Evolutionary conservation across 2,329 filamentous ascomycete genomes (phyloP), one percentile per base, ranked within the genome.

Genomic region (Ilyonectria robusta): DNA sequence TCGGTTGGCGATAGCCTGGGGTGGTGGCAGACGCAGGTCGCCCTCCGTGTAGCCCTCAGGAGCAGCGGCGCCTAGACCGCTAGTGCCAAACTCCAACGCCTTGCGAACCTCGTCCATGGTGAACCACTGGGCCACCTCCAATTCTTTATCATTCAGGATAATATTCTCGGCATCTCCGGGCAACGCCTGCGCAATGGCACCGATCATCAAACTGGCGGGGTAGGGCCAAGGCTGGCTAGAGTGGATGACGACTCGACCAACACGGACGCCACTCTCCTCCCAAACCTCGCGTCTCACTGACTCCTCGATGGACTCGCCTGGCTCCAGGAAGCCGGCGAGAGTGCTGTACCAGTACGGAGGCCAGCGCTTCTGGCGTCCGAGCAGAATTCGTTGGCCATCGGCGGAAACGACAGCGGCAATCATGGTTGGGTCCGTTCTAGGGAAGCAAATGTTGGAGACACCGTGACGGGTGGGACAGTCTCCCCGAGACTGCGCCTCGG

Each of bases 81-180:
- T 92, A 1, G 89, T 72, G 0, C 93, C 92, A 9, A 88, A 83
- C 63, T 82, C 81, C 77, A 98, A 81, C 1, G 94, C 95, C 76
- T 92, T 88, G 75, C 90, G 85, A 2, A 97, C 89, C 81, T 97
- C 94, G 1, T 94, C 94, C 37, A 97, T 83, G 1, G 88, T 82
- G 75, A 95, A 95, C 96, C 96, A 99, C 79, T 90, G 92, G 3
- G 96, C 96, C 80, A 93, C 89, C 78, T 97, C 94, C 69, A 99
- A 81, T 84, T 99, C 96, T 0, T 94, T 93, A 78, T 99, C 96
- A 79, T 98, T 93, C 4, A 99, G 83, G 75, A 91, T 88, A 58
- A 99, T 94, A 35, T 82, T 87, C 85, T 99, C 96, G 29, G 94
- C 94, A 1, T 83, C 82, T 21, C 76, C 79, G 0, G 93, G 92